Conservation (phyloP, 1,139 yeast species). For the Taphrina wiesneri region DNA sequence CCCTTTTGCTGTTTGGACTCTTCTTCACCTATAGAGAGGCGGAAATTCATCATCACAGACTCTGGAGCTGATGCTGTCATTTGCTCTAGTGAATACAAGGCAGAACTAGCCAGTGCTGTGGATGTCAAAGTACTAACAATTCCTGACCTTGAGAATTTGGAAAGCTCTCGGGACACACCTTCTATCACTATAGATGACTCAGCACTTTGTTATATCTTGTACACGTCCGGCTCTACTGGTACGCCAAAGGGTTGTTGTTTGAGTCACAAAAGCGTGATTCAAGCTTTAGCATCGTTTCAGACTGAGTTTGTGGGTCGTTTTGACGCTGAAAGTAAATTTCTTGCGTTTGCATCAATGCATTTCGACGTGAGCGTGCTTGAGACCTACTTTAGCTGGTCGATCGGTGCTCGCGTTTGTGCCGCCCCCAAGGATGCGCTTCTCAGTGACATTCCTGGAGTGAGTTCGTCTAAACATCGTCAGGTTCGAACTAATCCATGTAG, state of each 20-base stretch:
- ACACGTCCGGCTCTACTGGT: slow-evolving; percentile 77
- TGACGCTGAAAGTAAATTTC: slow-evolving; percentile 36
- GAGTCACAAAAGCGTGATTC: slow-evolving; percentile 56
- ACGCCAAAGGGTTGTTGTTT: slow-evolving; percentile 71
- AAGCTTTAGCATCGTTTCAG: slow-evolving; percentile 41
- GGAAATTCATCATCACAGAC: slow-evolving; percentile 39
- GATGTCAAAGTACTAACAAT: not conserved
- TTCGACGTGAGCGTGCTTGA: slow-evolving; percentile 43
- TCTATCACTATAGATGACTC: not conserved
- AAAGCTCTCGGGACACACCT: not conserved
- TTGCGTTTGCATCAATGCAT: slow-evolving; percentile 42
- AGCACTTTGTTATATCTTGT: slow-evolving; percentile 39
- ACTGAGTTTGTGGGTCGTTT: slow-evolving; percentile 39
- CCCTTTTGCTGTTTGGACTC: slow-evolving; percentile 41
- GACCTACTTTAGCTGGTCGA: slow-evolving; percentile 42
- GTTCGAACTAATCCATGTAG: not conserved
- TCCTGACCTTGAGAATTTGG: not conserved
- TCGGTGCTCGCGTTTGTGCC: slow-evolving; percentile 40
- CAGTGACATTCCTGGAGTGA: slow-evolving; percentile 37
- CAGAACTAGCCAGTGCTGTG: not conserved
- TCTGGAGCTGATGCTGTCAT: slow-evolving; percentile 10
- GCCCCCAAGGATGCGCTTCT: slow-evolving; percentile 40
- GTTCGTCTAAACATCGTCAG: not conserved
- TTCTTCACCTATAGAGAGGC: slow-evolving; percentile 40
- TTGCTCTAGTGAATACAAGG: not conserved